Percentiles rank a stretch among this genome's conserved stretches.
Conservation (phyloP, 2,329 filamentous ascomycete species). For the Talaromyces piceae region DNA sequence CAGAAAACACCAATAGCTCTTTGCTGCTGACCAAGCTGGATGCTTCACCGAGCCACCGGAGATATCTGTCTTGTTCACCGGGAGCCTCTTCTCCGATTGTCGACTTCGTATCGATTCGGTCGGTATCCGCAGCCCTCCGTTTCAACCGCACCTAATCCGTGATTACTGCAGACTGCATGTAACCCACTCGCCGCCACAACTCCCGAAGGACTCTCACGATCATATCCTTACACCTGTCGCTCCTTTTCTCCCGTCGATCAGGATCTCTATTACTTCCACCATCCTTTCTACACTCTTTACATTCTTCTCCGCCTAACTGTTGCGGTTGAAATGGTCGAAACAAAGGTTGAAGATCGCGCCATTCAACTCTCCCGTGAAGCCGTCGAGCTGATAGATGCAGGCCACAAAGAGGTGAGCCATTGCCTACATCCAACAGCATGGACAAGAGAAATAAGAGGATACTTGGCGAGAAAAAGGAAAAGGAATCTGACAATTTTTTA, state of each 20-base stretch:
- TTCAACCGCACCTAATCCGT: background rate
- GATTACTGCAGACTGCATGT: background rate
- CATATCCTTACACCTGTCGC: background rate
- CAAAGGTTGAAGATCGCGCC: conserved; percentile 39
- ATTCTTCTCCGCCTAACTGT: conserved; percentile 2
- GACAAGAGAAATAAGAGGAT: background rate
- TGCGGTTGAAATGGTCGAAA: conserved; percentile 32
- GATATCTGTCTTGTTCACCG: background rate
- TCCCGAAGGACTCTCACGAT: too few species aligned
- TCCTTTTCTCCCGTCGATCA: background rate
- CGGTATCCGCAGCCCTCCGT: background rate
- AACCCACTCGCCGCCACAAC: background rate
- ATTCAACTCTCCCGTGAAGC: conserved; percentile 40
- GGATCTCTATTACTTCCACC: background rate
- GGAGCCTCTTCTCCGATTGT: background rate
- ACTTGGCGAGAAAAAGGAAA: background rate
- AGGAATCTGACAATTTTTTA: background rate
- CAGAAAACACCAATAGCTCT: background rate
- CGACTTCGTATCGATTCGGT: background rate
- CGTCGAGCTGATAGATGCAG: conserved; percentile 39
- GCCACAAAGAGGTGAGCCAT: conserved; percentile 36
- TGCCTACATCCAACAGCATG: too few species aligned
- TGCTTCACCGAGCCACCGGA: background rate
- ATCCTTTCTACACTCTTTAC: background rate
- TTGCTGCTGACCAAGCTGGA: background rate